Base-by-base conservation (phyloP, 352 stramenopile genomes). In the Phytopythium delawarense region DNA sequence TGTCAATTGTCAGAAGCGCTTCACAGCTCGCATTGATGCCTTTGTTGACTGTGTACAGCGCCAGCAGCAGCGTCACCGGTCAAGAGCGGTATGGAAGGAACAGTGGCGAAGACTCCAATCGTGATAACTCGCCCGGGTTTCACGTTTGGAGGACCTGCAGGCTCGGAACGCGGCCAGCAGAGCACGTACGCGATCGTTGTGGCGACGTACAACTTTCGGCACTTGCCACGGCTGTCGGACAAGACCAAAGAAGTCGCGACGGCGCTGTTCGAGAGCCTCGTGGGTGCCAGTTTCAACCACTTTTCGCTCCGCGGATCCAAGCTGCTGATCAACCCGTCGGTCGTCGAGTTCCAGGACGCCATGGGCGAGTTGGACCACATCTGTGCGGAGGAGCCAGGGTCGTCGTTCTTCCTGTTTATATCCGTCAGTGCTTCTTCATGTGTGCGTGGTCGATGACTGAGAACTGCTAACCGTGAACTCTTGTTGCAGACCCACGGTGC, bases 301-400 rank as follows among this genome's bases (percentile, higher is more conserved):
- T 93, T 87, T 39, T 74, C 71, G 4, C 60, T 54, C 11, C 72
- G 76, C 61, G 79, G 79, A 0, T 88, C 74, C 12, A 78, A 82
- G 53, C 46, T 94, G 35, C 63, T 94, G 9, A 40, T 94, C 25
- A 94, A 94, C 62, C 85, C 85, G n/a, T 92, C 85, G 2, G 66
- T 91, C 8, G 87, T 94, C 61, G 81, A 94, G 44, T 92, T 94
- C 32, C 81, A 91, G 63, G 78, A 89, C 49, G 81, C 78, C 11
- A 84, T 90, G 75, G 78, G 78, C 48, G 85, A 94, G 20, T 53
- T 94, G 1, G 66, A 72, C 16, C 48, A 57, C 15, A 66, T 89
- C 37, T 78, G 70, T 16, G 57, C 67, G 0, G 62, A 69, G 48
- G 69, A 71, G 45, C 54, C 46, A 15, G 62, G 89, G 21, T 76